phyloP scores from a whole-genome alignment of 805 yeast genomes.

The Hanseniaspora meyeri region DNA sequence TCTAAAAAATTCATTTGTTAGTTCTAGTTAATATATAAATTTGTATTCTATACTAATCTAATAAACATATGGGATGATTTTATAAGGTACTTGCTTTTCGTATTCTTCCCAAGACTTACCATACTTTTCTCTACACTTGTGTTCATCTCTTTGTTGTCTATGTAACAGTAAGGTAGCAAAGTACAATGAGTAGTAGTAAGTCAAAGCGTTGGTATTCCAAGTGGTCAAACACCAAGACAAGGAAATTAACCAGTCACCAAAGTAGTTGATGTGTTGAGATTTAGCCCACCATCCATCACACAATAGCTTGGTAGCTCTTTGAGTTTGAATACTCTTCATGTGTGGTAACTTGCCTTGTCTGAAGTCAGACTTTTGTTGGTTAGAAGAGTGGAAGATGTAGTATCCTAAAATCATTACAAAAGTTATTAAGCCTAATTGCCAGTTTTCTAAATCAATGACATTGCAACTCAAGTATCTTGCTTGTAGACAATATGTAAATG shows the following conservation, averaged over 20 bases:
- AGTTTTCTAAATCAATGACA: slow-evolving; percentile 41
- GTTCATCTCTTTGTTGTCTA: slow-evolving; percentile 84
- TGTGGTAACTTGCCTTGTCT: slow-evolving; percentile 63
- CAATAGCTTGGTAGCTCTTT: slow-evolving; percentile 65
- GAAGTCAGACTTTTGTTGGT: slow-evolving; percentile 74
- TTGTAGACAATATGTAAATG: slow-evolving; percentile 81
- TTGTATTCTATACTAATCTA: slow-evolving; percentile 23
- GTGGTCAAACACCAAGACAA: slow-evolving; percentile 88
- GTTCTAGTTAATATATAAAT: neutral
- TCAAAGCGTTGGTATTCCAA: slow-evolving; percentile 65
- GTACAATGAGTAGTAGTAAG: slow-evolving; percentile 77
- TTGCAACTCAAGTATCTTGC: slow-evolving; percentile 65
- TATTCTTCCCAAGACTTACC: slow-evolving; percentile 80
- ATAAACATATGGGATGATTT: slow-evolving; percentile 80
- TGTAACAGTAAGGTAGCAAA: slow-evolving; percentile 74
- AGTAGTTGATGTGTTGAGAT: slow-evolving; percentile 86
- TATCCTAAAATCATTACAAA: slow-evolving; percentile 50
- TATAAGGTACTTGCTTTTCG: slow-evolving; percentile 69
- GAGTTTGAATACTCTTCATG: slow-evolving; percentile 57
- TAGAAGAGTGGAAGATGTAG: slow-evolving; percentile 71
- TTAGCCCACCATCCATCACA: slow-evolving; percentile 94
- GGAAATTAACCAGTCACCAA: slow-evolving; percentile 91
- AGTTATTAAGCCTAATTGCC: slow-evolving; percentile 32
- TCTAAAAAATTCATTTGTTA: neutral
- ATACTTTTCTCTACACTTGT: slow-evolving; percentile 75